Evolutionary conservation across 73 alveolate species (phyloP).

Genomic region (Paramecium biaurelia): DNA sequence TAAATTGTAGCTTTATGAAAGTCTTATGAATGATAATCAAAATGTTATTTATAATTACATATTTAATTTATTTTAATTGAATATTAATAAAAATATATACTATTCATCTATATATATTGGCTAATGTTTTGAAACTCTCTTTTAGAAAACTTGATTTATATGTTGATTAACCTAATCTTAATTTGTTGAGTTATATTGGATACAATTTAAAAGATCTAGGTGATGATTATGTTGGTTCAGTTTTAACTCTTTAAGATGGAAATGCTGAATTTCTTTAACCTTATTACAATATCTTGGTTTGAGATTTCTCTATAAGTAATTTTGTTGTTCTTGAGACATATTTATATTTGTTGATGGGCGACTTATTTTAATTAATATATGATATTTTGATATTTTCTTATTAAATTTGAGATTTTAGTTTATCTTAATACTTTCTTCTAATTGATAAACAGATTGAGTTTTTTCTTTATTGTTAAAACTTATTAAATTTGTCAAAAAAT

Average conservation of each 20-base stretch:
- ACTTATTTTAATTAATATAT: background rate
- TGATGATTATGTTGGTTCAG: background rate
- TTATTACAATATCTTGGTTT: background rate
- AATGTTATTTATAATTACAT: too few species aligned
- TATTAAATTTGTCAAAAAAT: background rate
- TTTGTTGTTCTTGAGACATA: background rate
- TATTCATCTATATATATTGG: background rate
- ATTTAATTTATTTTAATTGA: background rate
- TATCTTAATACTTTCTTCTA: background rate
- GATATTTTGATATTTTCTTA: background rate
- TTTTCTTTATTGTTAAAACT: background rate
- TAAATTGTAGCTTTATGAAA: too few species aligned
- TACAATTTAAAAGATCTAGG: slow-evolving; percentile 3
- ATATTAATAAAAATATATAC: background rate
- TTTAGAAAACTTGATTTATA: background rate
- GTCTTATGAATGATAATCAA: too few species aligned
- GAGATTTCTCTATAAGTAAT: background rate
- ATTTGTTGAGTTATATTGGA: background rate
- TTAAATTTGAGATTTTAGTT: background rate
- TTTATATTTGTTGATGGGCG: background rate
- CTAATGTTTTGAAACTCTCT: slow-evolving; percentile 23
- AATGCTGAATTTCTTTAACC: background rate
- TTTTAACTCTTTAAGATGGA: background rate
- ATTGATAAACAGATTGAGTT: background rate
- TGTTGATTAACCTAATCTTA: background rate